These are phyloP conservation scores for Exophiala xenobiotica DNA, from an alignment of 2,329 filamentous ascomycete species.

Conservation along the genomic window DNA sequence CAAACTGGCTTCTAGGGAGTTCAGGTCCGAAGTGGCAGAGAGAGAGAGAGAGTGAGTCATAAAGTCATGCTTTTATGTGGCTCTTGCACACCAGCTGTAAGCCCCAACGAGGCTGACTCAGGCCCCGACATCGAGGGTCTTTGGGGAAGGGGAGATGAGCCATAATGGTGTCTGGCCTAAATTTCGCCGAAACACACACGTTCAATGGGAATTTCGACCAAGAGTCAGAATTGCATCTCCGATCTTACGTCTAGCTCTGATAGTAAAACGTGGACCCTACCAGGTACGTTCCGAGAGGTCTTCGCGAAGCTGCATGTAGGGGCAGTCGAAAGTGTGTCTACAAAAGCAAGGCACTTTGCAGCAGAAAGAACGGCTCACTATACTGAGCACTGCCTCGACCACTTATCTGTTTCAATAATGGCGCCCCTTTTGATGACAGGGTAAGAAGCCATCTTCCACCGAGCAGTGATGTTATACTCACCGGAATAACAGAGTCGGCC, in stretches of 20 bases:
- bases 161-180: background rate
- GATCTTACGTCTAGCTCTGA: background rate
- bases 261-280: background rate
- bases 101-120: background rate
- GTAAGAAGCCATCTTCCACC: conserved; percentile 4
- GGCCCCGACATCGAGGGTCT: background rate
- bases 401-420: conserved; percentile 4
- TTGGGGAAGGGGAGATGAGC: background rate
- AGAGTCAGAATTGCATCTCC: background rate
- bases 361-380: background rate
- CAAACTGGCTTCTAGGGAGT: background rate
- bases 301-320: background rate
- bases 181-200: conserved; percentile 11
- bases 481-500: conserved; percentile 12
- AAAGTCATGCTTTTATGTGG: background rate
- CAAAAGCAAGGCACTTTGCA: background rate
- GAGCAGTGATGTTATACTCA: conserved; percentile 3
- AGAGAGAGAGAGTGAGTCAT: too few species aligned
- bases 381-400: background rate
- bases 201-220: too few species aligned
- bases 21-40: background rate
- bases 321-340: background rate
- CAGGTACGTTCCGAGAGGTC: background rate
- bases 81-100: background rate
- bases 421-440: conserved; percentile 19